Evolutionary conservation across 1,284 basidiomycete genomes (phyloP), one percentile per base, ranked within the genome.

Genomic region (Prillingera fragicola): DNA sequence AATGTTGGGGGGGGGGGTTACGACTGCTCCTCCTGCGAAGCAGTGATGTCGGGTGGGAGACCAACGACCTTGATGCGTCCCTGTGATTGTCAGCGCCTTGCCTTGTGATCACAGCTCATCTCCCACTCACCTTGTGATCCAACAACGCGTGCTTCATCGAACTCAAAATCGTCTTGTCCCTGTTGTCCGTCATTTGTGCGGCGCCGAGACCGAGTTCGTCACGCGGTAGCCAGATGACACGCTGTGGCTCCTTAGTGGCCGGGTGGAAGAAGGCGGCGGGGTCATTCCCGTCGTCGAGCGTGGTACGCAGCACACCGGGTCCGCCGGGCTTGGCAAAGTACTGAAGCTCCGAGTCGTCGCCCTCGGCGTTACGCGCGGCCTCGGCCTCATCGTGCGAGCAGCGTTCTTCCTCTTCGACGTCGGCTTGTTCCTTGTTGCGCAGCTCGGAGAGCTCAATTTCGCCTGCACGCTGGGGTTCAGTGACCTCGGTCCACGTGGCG

Each of bases 141-240:
- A n/a, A n/a, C n/a, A n/a, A n/a, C n/a, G n/a, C n/a, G n/a, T n/a
- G n/a, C n/a, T n/a, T n/a, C n/a, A n/a, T n/a, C n/a, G n/a, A n/a
- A n/a, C n/a, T n/a, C n/a, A n/a, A n/a, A n/a, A n/a, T n/a, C n/a
- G n/a, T n/a, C n/a, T n/a, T n/a, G n/a, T n/a, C n/a, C n/a, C n/a
- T 60, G 62, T 83, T 82, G 50, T 70, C 78, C 46, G 68, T 63
- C 54, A 78, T 78, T 70, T 89, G 85, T 49, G 78, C 80, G 46
- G 75, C 74, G 10, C 73, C 78, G 36, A 89, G 58, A 0, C 85
- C 85, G 4, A 84, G 72, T 33, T 74, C 65, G 59, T 92, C 87
- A 36, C 67, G 63, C 12, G 89, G 85, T 39, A 94, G 69, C 90
- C 91, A 95, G 28, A 95, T 73, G 9, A 80, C 74, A 45, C 80